Conservation (phyloP, 768 basidiomycete genomes). For the Inosperma sp. region DNA sequence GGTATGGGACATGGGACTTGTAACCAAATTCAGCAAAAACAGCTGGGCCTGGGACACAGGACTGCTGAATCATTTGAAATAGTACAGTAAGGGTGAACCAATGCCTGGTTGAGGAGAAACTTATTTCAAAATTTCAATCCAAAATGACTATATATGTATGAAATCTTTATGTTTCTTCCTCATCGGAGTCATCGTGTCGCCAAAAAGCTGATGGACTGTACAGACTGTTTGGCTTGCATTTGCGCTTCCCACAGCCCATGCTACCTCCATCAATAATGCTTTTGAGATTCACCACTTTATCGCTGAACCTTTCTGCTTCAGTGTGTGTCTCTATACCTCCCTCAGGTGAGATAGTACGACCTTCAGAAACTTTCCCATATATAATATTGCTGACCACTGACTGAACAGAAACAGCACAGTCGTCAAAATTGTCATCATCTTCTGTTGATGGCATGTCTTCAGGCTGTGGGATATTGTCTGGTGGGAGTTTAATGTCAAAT, state of each 20-base stretch:
- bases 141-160: too few species aligned
- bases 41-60: too few species aligned
- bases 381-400: background rate
- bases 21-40: too few species aligned
- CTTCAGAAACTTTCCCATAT: background rate
- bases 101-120: too few species aligned
- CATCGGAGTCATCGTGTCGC: constrained; percentile 1
- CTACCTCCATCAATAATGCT: background rate
- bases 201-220: background rate
- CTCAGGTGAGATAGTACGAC: background rate
- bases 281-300: background rate
- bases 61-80: too few species aligned
- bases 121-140: too few species aligned
- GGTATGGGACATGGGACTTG: too few species aligned
- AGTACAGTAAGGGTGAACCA: too few species aligned
- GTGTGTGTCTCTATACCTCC: background rate
- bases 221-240: background rate
- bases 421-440: background rate
- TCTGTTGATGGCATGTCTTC: background rate
- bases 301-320: background rate
- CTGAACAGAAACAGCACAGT: constrained; percentile 2
- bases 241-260: background rate
- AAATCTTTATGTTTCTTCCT: too few species aligned
- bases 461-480: background rate
- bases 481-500: background rate